Evolutionary conservation across 345 rosid species (phyloP).

Genomic region (Raphanus raphanistrum): DNA sequence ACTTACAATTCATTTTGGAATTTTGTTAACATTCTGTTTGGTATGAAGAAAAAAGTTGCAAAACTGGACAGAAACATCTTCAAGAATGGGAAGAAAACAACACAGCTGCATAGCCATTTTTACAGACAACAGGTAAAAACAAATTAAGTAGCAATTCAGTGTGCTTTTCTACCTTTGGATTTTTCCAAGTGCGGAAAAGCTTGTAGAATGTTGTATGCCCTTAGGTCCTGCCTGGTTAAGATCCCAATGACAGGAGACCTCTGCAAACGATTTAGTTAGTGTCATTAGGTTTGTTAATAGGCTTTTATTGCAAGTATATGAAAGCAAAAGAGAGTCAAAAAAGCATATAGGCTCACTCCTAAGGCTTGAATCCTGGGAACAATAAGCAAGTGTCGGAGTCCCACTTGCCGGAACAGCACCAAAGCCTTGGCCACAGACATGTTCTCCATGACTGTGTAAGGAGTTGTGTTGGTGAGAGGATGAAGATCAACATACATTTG

Average conservation of each 20-base stretch:
- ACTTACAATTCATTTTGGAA: too few species aligned
- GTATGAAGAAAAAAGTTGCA: slow-evolving; percentile 21
- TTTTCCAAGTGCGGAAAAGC: slow-evolving; percentile 70
- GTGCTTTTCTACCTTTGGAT: slow-evolving; percentile 47
- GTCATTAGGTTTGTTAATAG: slow-evolving; percentile 1
- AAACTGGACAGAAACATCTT: slow-evolving; percentile 39
- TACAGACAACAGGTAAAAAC: slow-evolving; percentile 26
- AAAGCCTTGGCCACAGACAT: slow-evolving; percentile 91
- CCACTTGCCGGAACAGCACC: slow-evolving; percentile 80
- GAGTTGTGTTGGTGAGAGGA: slow-evolving; percentile 87
- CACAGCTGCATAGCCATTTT: slow-evolving; percentile 23
- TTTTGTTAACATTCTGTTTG: neutral
- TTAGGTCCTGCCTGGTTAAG: slow-evolving; percentile 82
- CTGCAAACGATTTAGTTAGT: slow-evolving; percentile 44
- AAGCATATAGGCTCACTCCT: slow-evolving; percentile 55
- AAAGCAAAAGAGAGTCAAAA: slow-evolving; percentile 1
- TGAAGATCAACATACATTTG: slow-evolving; percentile 84
- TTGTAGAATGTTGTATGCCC: slow-evolving; percentile 63
- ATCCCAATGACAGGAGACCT: slow-evolving; percentile 67
- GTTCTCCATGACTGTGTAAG: slow-evolving; percentile 82
- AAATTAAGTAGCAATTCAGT: slow-evolving; percentile 6
- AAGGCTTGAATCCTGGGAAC: slow-evolving; percentile 71
- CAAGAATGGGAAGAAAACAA: slow-evolving; percentile 19
- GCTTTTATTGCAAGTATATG: neutral
- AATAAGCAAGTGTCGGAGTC: slow-evolving; percentile 73